These are phyloP conservation scores for Cladosporium sp. DNA, from an alignment of 2,329 filamentous ascomycete genomes.

Conservation along the genomic window DNA sequence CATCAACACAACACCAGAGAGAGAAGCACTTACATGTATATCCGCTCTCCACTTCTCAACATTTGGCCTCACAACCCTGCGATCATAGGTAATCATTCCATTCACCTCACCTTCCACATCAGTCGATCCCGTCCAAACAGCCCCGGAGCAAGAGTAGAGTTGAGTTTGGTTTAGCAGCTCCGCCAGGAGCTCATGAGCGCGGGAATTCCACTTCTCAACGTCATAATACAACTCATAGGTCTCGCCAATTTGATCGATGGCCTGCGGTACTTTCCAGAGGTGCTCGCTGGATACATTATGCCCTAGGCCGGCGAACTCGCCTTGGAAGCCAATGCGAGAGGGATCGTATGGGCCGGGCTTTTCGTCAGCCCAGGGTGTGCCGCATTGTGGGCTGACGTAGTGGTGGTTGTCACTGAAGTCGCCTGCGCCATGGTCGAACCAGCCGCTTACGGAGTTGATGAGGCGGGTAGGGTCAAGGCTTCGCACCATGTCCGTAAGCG, in stretches of 20 bases:
- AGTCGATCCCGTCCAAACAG: conserved; percentile 68
- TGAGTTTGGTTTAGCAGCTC: conserved; percentile 48
- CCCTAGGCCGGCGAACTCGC: conserved; percentile 67
- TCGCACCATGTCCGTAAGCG: conserved; percentile 51
- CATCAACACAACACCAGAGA: too few relatives aligned
- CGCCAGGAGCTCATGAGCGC: conserved; percentile 48
- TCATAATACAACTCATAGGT: conserved; percentile 62
- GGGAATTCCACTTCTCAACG: conserved; percentile 61
- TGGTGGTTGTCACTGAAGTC: conserved; percentile 68
- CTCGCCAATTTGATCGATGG: conserved; percentile 56
- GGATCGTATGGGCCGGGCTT: conserved; percentile 53
- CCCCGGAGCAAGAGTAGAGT: conserved; percentile 59
- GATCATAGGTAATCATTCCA: conserved; percentile 60
- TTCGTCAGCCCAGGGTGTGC: conserved; percentile 61
- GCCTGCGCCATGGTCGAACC: conserved; percentile 63
- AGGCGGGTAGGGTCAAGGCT: conserved; percentile 59
- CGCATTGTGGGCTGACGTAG: conserved; percentile 66
- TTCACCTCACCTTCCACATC: conserved; percentile 73
- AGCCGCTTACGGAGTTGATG: conserved; percentile 59
- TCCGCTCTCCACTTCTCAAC: conserved; percentile 54
- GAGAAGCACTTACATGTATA: conserved; percentile 48
- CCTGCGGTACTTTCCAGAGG: conserved; percentile 59
- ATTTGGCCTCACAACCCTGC: conserved; percentile 55
- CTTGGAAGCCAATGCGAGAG: conserved; percentile 61
- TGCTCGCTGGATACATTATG: conserved; percentile 59